A percentile compares a stretch with the other conserved stretches of the same genome.
These are phyloP conservation scores for Mycena citricolor DNA, from an alignment of 1,284 basidiomycete species.

Conservation along the genomic window DNA sequence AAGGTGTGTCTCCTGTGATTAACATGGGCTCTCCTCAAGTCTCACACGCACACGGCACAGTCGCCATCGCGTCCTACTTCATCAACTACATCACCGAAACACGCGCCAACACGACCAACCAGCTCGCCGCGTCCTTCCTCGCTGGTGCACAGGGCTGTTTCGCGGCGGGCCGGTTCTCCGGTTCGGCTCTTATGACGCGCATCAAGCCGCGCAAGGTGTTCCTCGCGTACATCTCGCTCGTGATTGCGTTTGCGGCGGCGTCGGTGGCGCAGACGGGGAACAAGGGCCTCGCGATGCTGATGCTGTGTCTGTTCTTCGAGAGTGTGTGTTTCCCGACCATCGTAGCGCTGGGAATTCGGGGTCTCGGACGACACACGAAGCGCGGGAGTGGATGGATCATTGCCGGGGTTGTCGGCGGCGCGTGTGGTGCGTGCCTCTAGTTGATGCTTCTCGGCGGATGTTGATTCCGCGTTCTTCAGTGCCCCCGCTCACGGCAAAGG, in stretches of 20 bases:
- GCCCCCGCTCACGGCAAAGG: slow-evolving; percentile 32
- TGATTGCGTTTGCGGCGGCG: slow-evolving; percentile 32
- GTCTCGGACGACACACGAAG: slow-evolving; percentile 37
- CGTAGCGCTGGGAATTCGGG: slow-evolving; percentile 35
- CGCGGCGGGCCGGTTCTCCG: slow-evolving; percentile 33
- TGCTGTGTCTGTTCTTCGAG: slow-evolving; percentile 35
- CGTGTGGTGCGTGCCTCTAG: slow-evolving; percentile 27
- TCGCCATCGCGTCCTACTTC: slow-evolving; percentile 35
- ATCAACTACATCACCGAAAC: slow-evolving; percentile 36
- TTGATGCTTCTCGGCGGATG: no score
- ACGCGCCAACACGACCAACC: slow-evolving; percentile 25
- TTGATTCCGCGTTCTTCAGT: slow-evolving; percentile 20
- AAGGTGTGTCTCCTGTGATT: slow-evolving; percentile 30
- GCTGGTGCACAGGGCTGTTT: slow-evolving; percentile 36
- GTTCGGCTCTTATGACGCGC: slow-evolving; percentile 32
- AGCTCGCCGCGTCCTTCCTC: slow-evolving; percentile 33
- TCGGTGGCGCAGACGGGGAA: slow-evolving; percentile 32
- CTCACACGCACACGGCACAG: slow-evolving; percentile 17
- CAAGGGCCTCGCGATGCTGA: slow-evolving; percentile 33
- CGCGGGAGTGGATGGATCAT: slow-evolving; percentile 34
- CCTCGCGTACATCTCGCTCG: slow-evolving; percentile 29
- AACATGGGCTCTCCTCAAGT: background rate
- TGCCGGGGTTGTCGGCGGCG: slow-evolving; percentile 35
- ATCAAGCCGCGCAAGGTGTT: slow-evolving; percentile 33
- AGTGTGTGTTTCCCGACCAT: slow-evolving; percentile 40